Percentiles rank a stretch among this genome's conserved stretches.
Evolutionary conservation across 2,329 filamentous ascomycete species (phyloP).

Genomic region (Pleomassaria siparia): DNA sequence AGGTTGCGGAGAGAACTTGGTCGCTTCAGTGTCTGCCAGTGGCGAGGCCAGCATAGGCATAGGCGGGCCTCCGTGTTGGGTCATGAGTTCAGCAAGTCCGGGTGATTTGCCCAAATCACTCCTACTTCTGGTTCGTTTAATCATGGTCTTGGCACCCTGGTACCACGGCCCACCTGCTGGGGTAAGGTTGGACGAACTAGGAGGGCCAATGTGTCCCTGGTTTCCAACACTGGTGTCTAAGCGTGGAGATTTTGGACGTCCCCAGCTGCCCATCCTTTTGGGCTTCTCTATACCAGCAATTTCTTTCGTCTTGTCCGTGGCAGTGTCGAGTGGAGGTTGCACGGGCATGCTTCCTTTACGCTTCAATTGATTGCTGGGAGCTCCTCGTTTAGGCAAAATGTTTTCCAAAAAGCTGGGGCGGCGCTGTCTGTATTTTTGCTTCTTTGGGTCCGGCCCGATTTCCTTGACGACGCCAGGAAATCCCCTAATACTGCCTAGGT

Average conservation of each 20-base stretch:
- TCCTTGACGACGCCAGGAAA: constrained; percentile 62
- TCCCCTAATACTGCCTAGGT: constrained; percentile 61
- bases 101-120: constrained; percentile 57
- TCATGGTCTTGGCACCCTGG: constrained; percentile 43
- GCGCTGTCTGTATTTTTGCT: constrained; percentile 45
- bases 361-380: constrained; percentile 50
- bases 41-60: constrained; percentile 57
- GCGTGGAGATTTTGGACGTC: constrained; percentile 44
- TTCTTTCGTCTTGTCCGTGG: constrained; percentile 33
- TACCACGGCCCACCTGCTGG: constrained; percentile 39
- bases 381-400: constrained; percentile 45
- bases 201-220: constrained; percentile 56
- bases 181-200: constrained; percentile 45
- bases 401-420: constrained; percentile 57
- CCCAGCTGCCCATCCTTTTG: constrained; percentile 46
- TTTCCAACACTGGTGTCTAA: constrained; percentile 42
- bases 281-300: constrained; percentile 33
- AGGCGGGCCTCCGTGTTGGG: constrained; percentile 59
- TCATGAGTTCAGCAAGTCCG: constrained; percentile 58
- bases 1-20: constrained; percentile 32
- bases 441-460: constrained; percentile 53
- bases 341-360: constrained; percentile 48
- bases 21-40: constrained; percentile 39
- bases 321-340: constrained; percentile 26
- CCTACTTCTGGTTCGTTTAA: constrained; percentile 57